Base-by-base conservation (phyloP, 208 protist genomes). In the Naegleria lovaniensis region DNA sequence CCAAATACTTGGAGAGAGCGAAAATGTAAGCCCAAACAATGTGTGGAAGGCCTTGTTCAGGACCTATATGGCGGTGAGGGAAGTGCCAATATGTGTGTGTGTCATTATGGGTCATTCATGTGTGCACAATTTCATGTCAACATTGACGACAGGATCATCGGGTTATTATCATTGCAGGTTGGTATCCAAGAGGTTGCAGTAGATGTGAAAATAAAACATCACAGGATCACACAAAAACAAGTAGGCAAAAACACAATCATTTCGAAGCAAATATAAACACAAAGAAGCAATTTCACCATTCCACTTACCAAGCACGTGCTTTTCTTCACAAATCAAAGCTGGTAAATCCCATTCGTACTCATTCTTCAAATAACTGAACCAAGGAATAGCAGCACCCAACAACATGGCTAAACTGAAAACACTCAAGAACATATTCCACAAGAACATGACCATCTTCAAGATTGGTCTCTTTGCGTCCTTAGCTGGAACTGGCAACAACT, bases 11-110 rank as follows among this genome's bases (percentile, higher is more conserved):
- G 25, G 33, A 43, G 0, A 39, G 25, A 25, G 41, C 85, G 29
- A 89, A 89, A 5, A 89, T n/a, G 11, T 39, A 41, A 22, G 33
- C 85, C 85, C 85, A 89, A 22, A 89, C 67, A 79, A 79, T 36
- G 16, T 36, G 16, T 36, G 67, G 67, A 9, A 13, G n/a, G 36
- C 67, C 67, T 36, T 36, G 25, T 36, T 11, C 67, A 29, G 16
- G 6, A 36, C 25, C 58, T n/a, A n/a, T n/a, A n/a, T n/a, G n/a
- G n/a, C n/a, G n/a, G n/a, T n/a, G n/a, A n/a, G n/a, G n/a, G n/a
- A n/a, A n/a, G n/a, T n/a, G n/a, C n/a, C n/a, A n/a, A n/a, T n/a
- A n/a, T n/a, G n/a, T n/a, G n/a, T n/a, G n/a, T n/a, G n/a, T n/a
- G n/a, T n/a, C n/a, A n/a, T n/a, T n/a, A n/a, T n/a, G n/a, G n/a